Base-by-base conservation (phyloP, 164 flowering plant genomes). In the Warburgia ugandensis region DNA sequence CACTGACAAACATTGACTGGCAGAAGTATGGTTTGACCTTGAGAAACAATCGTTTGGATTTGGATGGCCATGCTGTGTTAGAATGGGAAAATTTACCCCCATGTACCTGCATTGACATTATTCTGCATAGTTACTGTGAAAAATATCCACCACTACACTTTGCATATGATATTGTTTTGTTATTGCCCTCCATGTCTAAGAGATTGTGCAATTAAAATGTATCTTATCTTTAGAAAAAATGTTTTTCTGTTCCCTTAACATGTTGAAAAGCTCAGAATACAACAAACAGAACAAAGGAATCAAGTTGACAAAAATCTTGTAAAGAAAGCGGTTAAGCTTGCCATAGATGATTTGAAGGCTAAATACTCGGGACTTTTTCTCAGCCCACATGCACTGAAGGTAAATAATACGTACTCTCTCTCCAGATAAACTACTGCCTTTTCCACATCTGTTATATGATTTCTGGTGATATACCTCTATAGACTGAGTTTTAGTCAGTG, bases 61-160 rank as follows among this genome's bases (percentile, higher is more conserved):
- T 63, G 48, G 75, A 68, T 46, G 77, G 79, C 43, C 25, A 32
- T 50, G 58, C 67, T 28, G 27, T 80, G 28, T 56, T 85, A 22
- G 86, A 78, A 39, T 92, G 96, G 98, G 95, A 81, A 52, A 70
- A 71, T 55, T 62, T 83, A 52, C 88, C 81, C 23, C 59, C 76
- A 39, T 30, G 48, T 65, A 32, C 64, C 51, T 78, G 65, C 48
- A 66, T 92, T 50, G 68, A 80, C 46, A 77, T 92, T 36, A 85
- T 50, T 29, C 66, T 88, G 60, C 99, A 92, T 56, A 61, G 68
- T 49, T 78, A 88, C 62, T 63, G 72, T 22, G 63, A 63, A 29
- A 70, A 82, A 79, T 82, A 92, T 92, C 96, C 96, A 29, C 31
- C n/a, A 20, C 48, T 31, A 29, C 16, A 2, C 36, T 19, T 1